Conservation (phyloP, 2,329 filamentous ascomycete genomes). For the Pseudophaeomoniella oleicola region DNA sequence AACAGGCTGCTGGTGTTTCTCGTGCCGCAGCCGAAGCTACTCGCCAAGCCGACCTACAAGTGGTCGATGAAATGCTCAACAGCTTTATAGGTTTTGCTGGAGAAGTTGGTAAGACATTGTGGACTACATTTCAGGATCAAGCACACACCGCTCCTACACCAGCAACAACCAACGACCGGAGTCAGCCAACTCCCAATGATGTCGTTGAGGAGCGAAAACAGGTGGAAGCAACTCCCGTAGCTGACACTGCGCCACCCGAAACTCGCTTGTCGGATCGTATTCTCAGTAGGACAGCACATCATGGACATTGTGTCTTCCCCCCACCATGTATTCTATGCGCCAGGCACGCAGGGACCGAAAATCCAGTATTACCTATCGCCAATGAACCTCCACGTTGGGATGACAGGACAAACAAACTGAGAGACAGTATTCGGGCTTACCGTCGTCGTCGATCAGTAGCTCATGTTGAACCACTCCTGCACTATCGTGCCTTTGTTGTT, state of each 20-base stretch:
- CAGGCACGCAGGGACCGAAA: too few relatives aligned
- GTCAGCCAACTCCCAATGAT: neutral
- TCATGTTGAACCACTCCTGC: neutral
- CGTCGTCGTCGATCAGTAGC: too few relatives aligned
- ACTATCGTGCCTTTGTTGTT: neutral
- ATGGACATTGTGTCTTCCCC: neutral
- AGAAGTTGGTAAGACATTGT: slow-evolving; percentile 20
- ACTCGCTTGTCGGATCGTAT: too few relatives aligned
- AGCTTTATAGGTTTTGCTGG: slow-evolving; percentile 23
- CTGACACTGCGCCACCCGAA: neutral
- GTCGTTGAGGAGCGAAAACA: neutral
- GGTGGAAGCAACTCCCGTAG: neutral
- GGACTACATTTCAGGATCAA: neutral
- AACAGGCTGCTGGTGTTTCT: slow-evolving; percentile 20
- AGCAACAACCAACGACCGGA: neutral
- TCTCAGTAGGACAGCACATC: neutral
- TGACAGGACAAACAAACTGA: too few relatives aligned
- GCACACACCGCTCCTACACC: too few relatives aligned
- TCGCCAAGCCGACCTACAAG: slow-evolving; percentile 20
- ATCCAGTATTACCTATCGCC: neutral
- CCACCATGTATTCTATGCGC: too few relatives aligned
- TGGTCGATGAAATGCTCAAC: slow-evolving; percentile 21
- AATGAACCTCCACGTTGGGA: neutral
- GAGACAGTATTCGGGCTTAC: too few relatives aligned
- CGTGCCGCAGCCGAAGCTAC: slow-evolving; percentile 20